Evolutionary conservation across 1,284 basidiomycete genomes (phyloP), one percentile per base, ranked within the genome.

Genomic region (Malassezia furfur): DNA sequence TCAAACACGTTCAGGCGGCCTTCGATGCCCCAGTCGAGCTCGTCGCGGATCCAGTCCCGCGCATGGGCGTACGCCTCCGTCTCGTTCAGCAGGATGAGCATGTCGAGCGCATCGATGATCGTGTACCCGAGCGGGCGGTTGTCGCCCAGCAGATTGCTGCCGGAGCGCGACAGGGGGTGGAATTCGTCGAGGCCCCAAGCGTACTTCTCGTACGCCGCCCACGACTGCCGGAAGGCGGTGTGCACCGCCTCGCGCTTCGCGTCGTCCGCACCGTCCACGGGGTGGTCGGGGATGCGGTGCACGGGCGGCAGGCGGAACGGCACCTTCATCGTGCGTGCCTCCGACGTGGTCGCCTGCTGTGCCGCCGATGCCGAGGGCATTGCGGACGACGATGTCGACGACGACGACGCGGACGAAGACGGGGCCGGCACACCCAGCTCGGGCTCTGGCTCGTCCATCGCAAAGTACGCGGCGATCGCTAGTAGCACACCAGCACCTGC

Each of bases 1-100:
- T 96, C 91, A 66, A 96, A 96, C 0, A 88, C 90, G 74, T 86
- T 96, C 75, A 88, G 88, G 17, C 81, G 77, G 11, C 81, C 89
- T 66, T 90, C 84, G 11, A 84, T 80, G 35, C 93, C 85, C 69
- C 94, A 91, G 9, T 80, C 77, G 41, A 96, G 76, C 34, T 82
- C 78, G 25, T 80, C 78, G 25, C 78, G 79, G 17, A 94, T 81
- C 91, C 91, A 96, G 38, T 82, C 72, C 14, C 85, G 78, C 0
- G 91, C 88, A 11, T 86, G 80, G 45, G 78, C 61, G 68, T 90
- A 91, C 74, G 93, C 91, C 0, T 84, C 82, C 10, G 82, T 75
- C 11, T 91, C 79, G 1, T 84, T 87, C 84, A 94, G 85, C 51
- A 96, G 77, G 45, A 89, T 81, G 77, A 96, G 83, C 5, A 86